Conservation (phyloP, 2,329 filamentous ascomycete species). For the Arthrobotrys sphaeroides region DNA sequence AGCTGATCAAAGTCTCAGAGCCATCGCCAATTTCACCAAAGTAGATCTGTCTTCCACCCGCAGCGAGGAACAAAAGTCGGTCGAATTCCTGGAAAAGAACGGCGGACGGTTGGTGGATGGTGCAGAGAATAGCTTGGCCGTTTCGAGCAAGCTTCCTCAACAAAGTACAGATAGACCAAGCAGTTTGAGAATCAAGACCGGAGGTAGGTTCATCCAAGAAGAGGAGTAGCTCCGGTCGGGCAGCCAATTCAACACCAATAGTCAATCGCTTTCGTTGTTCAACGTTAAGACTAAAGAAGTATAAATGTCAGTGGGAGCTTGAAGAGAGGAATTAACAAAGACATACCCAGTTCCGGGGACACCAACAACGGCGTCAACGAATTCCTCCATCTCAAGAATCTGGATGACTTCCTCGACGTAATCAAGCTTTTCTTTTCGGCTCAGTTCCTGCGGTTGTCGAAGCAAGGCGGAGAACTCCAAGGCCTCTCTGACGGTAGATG, state of each 20-base stretch:
- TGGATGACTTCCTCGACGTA: conserved; percentile 74
- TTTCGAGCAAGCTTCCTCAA: conserved; percentile 79
- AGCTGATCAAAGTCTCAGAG: conserved; percentile 74
- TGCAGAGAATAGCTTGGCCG: conserved; percentile 88
- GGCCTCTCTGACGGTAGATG: conserved; percentile 72
- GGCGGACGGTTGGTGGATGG: conserved; percentile 89
- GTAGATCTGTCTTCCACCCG: conserved; percentile 82
- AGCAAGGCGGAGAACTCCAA: conserved; percentile 73
- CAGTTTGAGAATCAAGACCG: conserved; percentile 76
- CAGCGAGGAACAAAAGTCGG: conserved; percentile 78
- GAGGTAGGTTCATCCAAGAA: conserved; percentile 83
- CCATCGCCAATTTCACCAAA: conserved; percentile 85
- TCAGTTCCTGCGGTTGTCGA: conserved; percentile 69
- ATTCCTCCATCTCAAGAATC: conserved; percentile 73
- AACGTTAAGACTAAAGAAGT: conserved; percentile 64
- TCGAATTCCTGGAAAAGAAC: conserved; percentile 90
- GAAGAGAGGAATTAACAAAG: background rate
- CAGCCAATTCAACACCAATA: conserved; percentile 69
- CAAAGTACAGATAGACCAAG: conserved; percentile 81
- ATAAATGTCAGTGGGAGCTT: background rate
- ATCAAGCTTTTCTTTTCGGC: conserved; percentile 70
- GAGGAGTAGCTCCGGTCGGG: conserved; percentile 74
- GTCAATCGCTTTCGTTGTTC: conserved; percentile 76
- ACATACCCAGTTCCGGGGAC: conserved; percentile 62
- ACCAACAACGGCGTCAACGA: conserved; percentile 74